A percentile compares a stretch with the other conserved stretches of the same genome.
Conservation (phyloP, 2,329 filamentous ascomycete species). For the Microdochium bolleyi region DNA sequence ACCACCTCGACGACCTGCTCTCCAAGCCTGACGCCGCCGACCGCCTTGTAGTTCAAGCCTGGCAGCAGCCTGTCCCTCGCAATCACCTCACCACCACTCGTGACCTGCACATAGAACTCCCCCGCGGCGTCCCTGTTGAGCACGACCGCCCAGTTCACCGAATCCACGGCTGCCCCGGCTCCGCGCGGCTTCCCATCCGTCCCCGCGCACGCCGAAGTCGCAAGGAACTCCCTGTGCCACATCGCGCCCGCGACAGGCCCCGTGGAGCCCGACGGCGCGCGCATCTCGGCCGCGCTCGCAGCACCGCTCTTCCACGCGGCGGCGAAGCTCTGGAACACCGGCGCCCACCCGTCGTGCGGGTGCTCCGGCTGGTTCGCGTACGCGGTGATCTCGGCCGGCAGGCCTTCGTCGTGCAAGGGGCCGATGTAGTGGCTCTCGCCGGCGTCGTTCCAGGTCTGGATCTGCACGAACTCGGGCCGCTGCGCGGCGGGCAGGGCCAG, state of each 20-base stretch:
- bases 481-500: slow-evolving; percentile 12
- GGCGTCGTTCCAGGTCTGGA: slow-evolving; percentile 27
- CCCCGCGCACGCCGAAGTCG: slow-evolving; percentile 8
- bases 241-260: slow-evolving; percentile 17
- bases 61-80: slow-evolving; percentile 7
- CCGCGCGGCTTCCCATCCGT: slow-evolving; percentile 12
- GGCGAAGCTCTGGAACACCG: slow-evolving; percentile 24
- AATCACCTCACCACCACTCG: slow-evolving; percentile 15
- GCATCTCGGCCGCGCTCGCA: slow-evolving; percentile 10
- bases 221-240: slow-evolving; percentile 19
- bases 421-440: slow-evolving; percentile 28
- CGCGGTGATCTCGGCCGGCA: slow-evolving; percentile 14
- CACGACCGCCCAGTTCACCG: slow-evolving; percentile 21
- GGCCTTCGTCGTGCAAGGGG: slow-evolving; percentile 19
- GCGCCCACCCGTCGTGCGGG: slow-evolving; percentile 23
- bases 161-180: slow-evolving; percentile 14
- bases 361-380: slow-evolving; percentile 19
- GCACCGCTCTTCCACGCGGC: slow-evolving; percentile 20
- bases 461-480: slow-evolving; percentile 20
- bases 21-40: slow-evolving; percentile 12
- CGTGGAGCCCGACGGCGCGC: slow-evolving; percentile 7
- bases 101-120: slow-evolving; percentile 11
- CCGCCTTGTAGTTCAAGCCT: slow-evolving; percentile 17
- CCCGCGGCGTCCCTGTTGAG: slow-evolving; percentile 5
- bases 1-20: slow-evolving; percentile 19